Evolutionary conservation across 116 monocot species (phyloP).

Genomic region (Phalaenopsis hybrid): DNA sequence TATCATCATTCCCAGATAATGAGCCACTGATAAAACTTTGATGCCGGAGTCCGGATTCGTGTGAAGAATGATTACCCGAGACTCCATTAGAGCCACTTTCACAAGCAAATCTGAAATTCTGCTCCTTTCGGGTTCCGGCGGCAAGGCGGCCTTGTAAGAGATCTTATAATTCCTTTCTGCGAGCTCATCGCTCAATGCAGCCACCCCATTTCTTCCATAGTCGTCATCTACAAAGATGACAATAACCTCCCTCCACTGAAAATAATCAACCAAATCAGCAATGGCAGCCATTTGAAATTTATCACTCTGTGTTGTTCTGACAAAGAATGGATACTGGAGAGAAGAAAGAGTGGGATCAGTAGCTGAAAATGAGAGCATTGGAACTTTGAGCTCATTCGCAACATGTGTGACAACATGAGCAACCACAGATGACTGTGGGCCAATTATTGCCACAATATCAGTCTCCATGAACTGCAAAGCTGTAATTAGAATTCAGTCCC

Average conservation of each 20-base stretch:
- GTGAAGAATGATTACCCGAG: conserved; percentile 46
- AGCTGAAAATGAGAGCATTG: conserved; percentile 45
- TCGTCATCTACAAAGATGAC: conserved; percentile 53
- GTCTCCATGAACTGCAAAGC: conserved; percentile 63
- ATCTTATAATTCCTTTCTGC: conserved; percentile 28
- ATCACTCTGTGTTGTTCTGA: conserved; percentile 54
- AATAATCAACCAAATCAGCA: conserved; percentile 44
- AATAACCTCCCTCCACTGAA: conserved; percentile 42
- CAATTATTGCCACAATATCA: conserved; percentile 43
- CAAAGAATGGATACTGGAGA: conserved; percentile 50
- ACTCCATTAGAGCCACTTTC: conserved; percentile 27
- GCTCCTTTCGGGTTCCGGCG: conserved; percentile 15
- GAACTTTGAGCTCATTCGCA: conserved; percentile 56
- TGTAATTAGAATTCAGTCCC: conserved; percentile 2
- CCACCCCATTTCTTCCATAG: conserved; percentile 52
- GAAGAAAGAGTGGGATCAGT: conserved; percentile 53
- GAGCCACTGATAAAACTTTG: conserved; percentile 39
- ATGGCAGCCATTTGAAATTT: conserved; percentile 54
- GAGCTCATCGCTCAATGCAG: conserved; percentile 41
- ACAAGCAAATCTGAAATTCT: conserved; percentile 31
- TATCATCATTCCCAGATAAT: conserved; percentile 39
- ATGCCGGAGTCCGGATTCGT: conserved; percentile 24
- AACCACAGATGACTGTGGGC: conserved; percentile 49
- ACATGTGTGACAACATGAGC: conserved; percentile 50
- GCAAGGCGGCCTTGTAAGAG: conserved; percentile 42